phyloP scores from a whole-genome alignment of 139 green algal species.

The Chlorella sp. region DNA sequence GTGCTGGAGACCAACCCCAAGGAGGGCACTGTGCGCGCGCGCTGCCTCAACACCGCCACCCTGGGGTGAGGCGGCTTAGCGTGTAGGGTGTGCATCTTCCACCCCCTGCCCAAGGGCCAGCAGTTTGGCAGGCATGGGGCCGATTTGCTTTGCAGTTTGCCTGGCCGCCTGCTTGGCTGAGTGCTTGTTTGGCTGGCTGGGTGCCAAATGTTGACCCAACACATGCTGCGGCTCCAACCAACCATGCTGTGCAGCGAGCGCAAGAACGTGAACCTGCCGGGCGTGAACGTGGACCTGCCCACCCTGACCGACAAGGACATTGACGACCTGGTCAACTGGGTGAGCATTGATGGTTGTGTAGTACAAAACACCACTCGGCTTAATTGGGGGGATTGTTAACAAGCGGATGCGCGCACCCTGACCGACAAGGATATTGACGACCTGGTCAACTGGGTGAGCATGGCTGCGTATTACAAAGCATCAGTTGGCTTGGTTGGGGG shows the following conservation, averaged over 20 bases:
- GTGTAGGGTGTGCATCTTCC: not conserved
- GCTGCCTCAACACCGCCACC: slow-evolving; percentile 93
- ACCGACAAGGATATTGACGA: slow-evolving; percentile 97
- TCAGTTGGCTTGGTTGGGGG: too few relatives aligned
- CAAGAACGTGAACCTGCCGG: slow-evolving; percentile 98
- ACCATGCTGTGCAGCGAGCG: slow-evolving; percentile 74
- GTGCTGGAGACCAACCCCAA: slow-evolving; percentile 80
- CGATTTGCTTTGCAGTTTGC: too few relatives aligned
- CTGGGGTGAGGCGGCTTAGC: slow-evolving; percentile 80
- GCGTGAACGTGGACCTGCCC: slow-evolving; percentile 96
- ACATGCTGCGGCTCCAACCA: not conserved
- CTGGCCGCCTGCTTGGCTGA: not conserved
- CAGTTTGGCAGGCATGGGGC: too few relatives aligned
- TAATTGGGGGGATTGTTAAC: too few relatives aligned
- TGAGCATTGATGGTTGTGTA: not conserved
- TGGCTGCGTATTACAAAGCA: too few relatives aligned
- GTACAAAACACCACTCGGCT: too few relatives aligned
- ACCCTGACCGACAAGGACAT: slow-evolving; percentile 97
- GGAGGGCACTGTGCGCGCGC: slow-evolving; percentile 75
- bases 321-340: slow-evolving; percentile 84
- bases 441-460: slow-evolving; percentile 68
- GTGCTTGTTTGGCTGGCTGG: not conserved
- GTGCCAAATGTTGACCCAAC: too few relatives aligned
- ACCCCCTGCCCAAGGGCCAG: too few relatives aligned
- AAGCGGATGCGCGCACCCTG: slow-evolving; percentile 96